These are phyloP conservation scores for Escovopsis sp. DNA, from an alignment of 2,329 filamentous ascomycete genomes.

Conservation along the genomic window DNA sequence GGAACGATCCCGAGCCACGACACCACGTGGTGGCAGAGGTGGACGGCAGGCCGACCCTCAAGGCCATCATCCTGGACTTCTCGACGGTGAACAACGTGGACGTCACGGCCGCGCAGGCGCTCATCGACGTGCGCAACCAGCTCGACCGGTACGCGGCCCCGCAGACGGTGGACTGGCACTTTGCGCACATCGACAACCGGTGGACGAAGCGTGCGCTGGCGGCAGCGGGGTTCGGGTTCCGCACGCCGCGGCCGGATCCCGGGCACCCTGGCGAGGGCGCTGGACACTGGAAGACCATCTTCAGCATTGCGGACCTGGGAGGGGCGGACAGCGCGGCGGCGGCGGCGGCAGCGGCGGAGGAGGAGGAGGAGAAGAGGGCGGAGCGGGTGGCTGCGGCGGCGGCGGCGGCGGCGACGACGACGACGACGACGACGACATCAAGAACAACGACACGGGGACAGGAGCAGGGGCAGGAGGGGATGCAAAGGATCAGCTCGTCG, in stretches of 20 bases:
- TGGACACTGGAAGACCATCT: slow-evolving; percentile 55
- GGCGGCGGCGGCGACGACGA: slow-evolving; percentile 49
- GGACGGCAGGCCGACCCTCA: slow-evolving; percentile 32
- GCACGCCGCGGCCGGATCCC: slow-evolving; percentile 13
- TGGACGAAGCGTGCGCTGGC: slow-evolving; percentile 42
- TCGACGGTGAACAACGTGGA: slow-evolving; percentile 40
- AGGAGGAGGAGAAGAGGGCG: slow-evolving; percentile 19
- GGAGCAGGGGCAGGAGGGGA: slow-evolving; percentile 15
- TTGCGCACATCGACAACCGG: slow-evolving; percentile 36
- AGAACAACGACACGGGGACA: slow-evolving; percentile 7
- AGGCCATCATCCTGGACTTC: slow-evolving; percentile 41
- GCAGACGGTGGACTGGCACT: slow-evolving; percentile 31
- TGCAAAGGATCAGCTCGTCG: slow-evolving; percentile 8
- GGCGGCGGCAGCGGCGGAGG: slow-evolving; percentile 46
- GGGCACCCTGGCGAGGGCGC: slow-evolving; percentile 10
- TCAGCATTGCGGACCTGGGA: slow-evolving; percentile 78
- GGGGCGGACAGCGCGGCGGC: slow-evolving; percentile 46
- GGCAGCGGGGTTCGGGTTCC: slow-evolving; percentile 36
- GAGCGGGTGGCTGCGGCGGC: slow-evolving; percentile 23
- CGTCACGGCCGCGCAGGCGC: slow-evolving; percentile 36
- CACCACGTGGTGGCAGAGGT: slow-evolving; percentile 15
- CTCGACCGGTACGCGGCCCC: slow-evolving; percentile 35
- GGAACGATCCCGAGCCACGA: slow-evolving; percentile 36
- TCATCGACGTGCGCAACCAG: slow-evolving; percentile 38
- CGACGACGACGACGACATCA: slow-evolving; percentile 10